Evolutionary conservation across 2,329 filamentous ascomycete species (phyloP), one percentile per base, ranked within the genome.

Genomic region (Aspergillus sp.): DNA sequence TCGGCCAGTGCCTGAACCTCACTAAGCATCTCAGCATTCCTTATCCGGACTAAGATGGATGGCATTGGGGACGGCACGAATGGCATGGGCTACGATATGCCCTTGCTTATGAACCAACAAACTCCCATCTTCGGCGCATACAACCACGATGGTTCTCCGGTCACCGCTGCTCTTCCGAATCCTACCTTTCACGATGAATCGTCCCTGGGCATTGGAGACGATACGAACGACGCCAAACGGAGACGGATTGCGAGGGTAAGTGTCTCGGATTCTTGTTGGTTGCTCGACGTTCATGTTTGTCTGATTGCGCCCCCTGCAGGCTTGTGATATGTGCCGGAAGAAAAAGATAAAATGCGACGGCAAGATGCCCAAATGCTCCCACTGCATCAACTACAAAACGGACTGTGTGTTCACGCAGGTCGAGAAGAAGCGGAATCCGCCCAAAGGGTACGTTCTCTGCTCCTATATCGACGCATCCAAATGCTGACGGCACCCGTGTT

Each of bases 321-420:
- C 92, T 52, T 96, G 92, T 78, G 93, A 96, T 68, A 96, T 96
- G 92, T 98, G 93, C 73, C 85, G 93, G 68, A 96, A 96, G 79
- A 89, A 89, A 77, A 82, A 91, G 77, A 96, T 98, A 77, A 98
- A 98, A 79, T 98, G 93, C 76, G 95, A 98, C 72, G 93, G 95
- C 65, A 96, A 96, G 78, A 86, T 96, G 77, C 93, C 95, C 39
- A 87, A 92, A 60, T 99, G 95, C 77, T 93, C 91, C 7, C 95
- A 98, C 77, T 99, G 93, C 75, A 89, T 90, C 74, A 98, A 97
- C 75, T 97, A 97, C 81, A 97, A 97, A 82, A 97, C 93, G 5
- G 92, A 96, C 68, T 99, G 93, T 75, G 86, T 96, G 66, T 98
- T 98, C 72, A 98, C 95, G 0, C 92, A 96, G 73, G 93, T 98